Evolutionary conservation across 2,329 filamentous ascomycete genomes (phyloP).

Genomic region (Exophiala viscosa): DNA sequence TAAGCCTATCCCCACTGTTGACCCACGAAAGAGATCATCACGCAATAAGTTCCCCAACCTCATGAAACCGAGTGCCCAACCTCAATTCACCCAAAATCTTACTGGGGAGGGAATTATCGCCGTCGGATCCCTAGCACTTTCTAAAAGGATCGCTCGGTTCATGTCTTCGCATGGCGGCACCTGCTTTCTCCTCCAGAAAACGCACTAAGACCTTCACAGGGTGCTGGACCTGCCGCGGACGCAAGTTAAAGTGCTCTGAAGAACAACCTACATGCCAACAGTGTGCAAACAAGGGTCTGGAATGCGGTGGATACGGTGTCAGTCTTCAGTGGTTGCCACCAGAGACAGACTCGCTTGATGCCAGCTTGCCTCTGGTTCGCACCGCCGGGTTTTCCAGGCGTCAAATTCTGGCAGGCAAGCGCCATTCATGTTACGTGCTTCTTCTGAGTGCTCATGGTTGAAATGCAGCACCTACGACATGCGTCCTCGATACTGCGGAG

Average conservation of each 20-base stretch:
- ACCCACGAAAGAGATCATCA: not conserved
- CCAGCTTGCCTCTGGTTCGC: not conserved
- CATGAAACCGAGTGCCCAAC: not conserved
- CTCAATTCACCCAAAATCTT: not conserved
- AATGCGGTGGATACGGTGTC: constrained; percentile 4
- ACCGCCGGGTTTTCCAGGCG: constrained; percentile 2
- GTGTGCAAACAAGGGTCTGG: constrained; percentile 3
- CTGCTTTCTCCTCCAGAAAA: not conserved
- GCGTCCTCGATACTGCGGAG: not conserved
- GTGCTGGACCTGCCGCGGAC: constrained; percentile 32
- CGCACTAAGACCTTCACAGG: constrained; percentile 18
- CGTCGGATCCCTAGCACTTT: not conserved
- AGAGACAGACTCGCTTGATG: not conserved
- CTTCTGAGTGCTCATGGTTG: not conserved
- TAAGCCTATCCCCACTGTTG: not conserved
- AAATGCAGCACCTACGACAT: not conserved
- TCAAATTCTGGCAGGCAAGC: constrained; percentile 6
- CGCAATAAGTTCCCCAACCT: not conserved
- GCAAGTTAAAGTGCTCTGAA: constrained; percentile 34
- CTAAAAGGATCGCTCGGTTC: not conserved
- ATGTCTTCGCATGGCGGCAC: not conserved
- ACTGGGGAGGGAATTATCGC: not conserved
- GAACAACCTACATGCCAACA: constrained; percentile 16
- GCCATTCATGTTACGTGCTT: not conserved
- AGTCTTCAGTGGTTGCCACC: constrained; percentile 3